These are phyloP conservation scores for Oxyria digyna DNA, from an alignment of 148 eudicot genomes.

Conservation along the genomic window DNA sequence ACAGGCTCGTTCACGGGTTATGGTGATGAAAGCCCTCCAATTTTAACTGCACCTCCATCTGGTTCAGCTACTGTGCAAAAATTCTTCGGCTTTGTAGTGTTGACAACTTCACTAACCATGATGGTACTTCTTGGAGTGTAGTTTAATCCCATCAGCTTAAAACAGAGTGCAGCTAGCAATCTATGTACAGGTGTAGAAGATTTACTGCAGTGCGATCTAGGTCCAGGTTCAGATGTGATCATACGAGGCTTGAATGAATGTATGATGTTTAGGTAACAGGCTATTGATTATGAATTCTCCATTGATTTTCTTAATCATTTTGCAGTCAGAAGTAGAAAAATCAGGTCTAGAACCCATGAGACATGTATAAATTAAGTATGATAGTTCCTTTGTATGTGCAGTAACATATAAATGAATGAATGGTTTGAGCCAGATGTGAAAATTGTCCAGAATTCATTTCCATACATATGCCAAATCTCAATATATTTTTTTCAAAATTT, in stretches of 20 bases:
- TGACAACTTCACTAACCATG: conserved; percentile 18
- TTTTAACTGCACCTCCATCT: conserved; percentile 28
- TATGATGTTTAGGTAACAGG: not conserved
- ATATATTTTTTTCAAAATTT: no score
- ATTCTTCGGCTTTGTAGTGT: conserved; percentile 17
- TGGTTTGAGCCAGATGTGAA: no score
- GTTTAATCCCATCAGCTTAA: not conserved
- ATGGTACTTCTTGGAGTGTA: conserved; percentile 21
- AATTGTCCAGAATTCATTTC: no score
- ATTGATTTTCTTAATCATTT: not conserved
- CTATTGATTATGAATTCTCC: not conserved
- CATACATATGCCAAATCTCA: no score
- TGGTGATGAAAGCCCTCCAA: conserved; percentile 36
- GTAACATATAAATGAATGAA: no score
- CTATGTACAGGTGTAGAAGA: conserved; percentile 5
- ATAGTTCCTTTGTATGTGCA: not conserved
- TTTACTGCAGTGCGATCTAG: not conserved
- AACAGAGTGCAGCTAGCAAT: not conserved
- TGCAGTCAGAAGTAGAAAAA: not conserved
- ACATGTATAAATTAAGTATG: no score
- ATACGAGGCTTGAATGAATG: not conserved
- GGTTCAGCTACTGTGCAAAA: conserved; percentile 32
- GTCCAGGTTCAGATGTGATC: not conserved
- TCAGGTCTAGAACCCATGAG: not conserved
- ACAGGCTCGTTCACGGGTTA: conserved; percentile 22